Evolutionary conservation across 768 basidiomycete species (phyloP), one percentile per base, ranked within the genome.

Genomic region (Podaxis carcinomalis): DNA sequence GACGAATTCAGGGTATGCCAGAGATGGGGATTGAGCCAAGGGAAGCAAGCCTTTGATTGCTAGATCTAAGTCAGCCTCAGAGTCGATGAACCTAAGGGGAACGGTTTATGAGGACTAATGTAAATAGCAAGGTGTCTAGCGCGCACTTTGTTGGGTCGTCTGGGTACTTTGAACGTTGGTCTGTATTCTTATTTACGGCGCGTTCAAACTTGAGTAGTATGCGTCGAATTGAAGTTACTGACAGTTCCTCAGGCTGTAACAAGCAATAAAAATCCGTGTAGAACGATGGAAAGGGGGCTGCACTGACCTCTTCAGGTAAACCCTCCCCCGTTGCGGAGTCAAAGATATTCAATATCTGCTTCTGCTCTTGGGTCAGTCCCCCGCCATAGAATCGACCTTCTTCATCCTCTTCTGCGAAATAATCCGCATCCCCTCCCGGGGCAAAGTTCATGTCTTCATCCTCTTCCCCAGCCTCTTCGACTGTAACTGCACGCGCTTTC

Each of bases 311-410:
- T 56, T 88, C 88, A 46, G 82, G 79, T 16, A 77, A 80, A 19
- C 82, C 86, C 44, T 87, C 85, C 7, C 81, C 83, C 49, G 80
- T 85, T 5, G 86, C 82, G 54, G 76, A 81, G 66, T 98, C 96
- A 71, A 99, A 96, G 62, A 99, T 95, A 65, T 92, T 93, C 60
- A 99, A 70, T 40, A 99, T 98, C 59, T 95, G 88, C 70, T 98
- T 95, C 77, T 99, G 97, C 70, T 95, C 90, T 40, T 80, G 82
- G 1, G 93, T 95, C 63, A 99, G 76, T 1, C 97, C 97, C 1
- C 95, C 94, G 40, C 97, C 97, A 68, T 88, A 96, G 75, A 96
- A 95, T 10, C 94, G 81, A 0, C 93, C 94, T 66, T 95, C 93
- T 23, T 90, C 92, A 68, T 95, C 94, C 73, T 95, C 94, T 67